Percentiles rank a stretch among this genome's conserved stretches.
Conservation (phyloP, 129 eudicot species). For the Calendula officinalis region DNA sequence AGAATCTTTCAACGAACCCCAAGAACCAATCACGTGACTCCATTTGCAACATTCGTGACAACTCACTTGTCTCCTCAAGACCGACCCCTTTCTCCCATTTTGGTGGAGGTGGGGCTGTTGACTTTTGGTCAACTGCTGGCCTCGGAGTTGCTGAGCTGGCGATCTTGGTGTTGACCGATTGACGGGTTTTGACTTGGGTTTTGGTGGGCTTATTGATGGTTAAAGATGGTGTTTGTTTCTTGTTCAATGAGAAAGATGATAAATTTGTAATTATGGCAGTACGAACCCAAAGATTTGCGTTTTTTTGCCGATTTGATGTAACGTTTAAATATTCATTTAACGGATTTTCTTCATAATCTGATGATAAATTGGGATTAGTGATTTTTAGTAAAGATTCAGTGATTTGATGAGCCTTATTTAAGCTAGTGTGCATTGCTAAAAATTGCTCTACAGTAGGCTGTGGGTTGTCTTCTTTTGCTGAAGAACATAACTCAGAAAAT, state of each 20-base stretch:
- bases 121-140: slow-evolving; percentile 33
- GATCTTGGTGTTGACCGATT: slow-evolving; percentile 38
- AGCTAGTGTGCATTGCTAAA: slow-evolving; percentile 47
- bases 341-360: slow-evolving; percentile 52
- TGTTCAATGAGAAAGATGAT: slow-evolving; percentile 57
- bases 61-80: slow-evolving; percentile 50
- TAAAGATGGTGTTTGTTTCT: slow-evolving; percentile 37
- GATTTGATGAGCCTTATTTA: slow-evolving; percentile 47
- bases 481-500: slow-evolving; percentile 60
- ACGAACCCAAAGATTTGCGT: slow-evolving; percentile 72
- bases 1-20: slow-evolving; percentile 69
- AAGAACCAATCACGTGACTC: slow-evolving; percentile 82
- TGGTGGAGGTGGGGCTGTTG: slow-evolving; percentile 37
- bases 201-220: slow-evolving; percentile 44
- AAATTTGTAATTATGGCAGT: slow-evolving; percentile 63
- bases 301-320: slow-evolving; percentile 52
- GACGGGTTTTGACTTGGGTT: slow-evolving; percentile 50
- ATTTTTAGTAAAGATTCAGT: slow-evolving; percentile 51
- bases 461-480: slow-evolving; percentile 77
- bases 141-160: slow-evolving; percentile 29
- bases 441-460: slow-evolving; percentile 82
- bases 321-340: slow-evolving; percentile 53
- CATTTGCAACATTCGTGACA: slow-evolving; percentile 49
- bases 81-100: slow-evolving; percentile 72
- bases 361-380: slow-evolving; percentile 31